These are phyloP conservation scores for Suillus paluster DNA, from an alignment of 768 basidiomycete genomes.

Conservation along the genomic window DNA sequence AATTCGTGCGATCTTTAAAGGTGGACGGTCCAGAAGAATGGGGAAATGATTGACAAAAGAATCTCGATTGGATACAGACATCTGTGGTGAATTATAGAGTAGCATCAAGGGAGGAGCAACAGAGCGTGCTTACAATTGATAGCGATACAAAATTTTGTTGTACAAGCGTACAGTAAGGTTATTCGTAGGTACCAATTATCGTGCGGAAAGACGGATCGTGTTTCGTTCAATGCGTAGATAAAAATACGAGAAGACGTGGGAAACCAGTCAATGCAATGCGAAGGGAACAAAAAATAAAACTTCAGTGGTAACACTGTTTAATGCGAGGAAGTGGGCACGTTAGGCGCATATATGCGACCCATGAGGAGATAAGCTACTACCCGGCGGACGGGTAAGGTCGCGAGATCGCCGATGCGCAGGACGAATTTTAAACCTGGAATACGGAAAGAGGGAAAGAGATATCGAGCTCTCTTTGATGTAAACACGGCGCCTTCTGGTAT, in stretches of 20 bases:
- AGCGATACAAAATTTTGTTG: neutral
- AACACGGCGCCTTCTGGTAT: conserved; percentile 41
- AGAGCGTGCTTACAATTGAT: conserved; percentile 1
- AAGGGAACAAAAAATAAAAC: conserved; percentile 8
- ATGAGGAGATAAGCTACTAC: conserved; percentile 26
- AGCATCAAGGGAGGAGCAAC: neutral
- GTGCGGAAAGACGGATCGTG: neutral
- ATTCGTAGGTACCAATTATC: conserved; percentile 13
- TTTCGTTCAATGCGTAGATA: neutral
- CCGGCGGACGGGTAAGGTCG: conserved; percentile 32
- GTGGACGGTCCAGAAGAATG: neutral
- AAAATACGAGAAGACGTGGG: neutral
- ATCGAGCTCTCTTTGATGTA: conserved; percentile 24
- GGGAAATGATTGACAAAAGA: neutral
- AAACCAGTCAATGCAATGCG: neutral
- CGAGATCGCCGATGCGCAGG: conserved; percentile 35
- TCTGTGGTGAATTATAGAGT: neutral
- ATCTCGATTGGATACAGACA: neutral
- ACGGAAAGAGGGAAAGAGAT: conserved; percentile 19
- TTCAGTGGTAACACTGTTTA: conserved; percentile 1
- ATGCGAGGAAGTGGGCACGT: conserved; percentile 12
- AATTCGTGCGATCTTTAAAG: neutral
- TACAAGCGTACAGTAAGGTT: neutral
- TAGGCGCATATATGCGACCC: conserved; percentile 29
- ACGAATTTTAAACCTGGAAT: conserved; percentile 33